phyloP scores from a whole-genome alignment of 331 rosid species.

The Quercus phellos region DNA sequence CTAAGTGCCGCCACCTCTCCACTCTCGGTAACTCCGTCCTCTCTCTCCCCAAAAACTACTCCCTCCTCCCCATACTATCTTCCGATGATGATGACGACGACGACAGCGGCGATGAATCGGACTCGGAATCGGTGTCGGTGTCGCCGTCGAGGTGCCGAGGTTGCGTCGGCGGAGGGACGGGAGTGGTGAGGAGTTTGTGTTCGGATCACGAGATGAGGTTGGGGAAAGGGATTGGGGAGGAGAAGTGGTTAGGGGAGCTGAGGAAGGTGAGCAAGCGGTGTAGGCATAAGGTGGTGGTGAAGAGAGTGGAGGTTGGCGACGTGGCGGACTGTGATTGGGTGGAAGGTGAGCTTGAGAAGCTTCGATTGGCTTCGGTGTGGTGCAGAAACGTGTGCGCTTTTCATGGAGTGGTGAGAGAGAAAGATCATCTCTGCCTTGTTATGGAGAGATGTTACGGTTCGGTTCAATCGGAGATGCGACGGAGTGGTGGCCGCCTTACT shows the following conservation, averaged over 20 bases:
- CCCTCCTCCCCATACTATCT: slow-evolving; percentile 71
- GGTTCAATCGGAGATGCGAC: slow-evolving; percentile 87
- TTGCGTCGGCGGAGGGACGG: slow-evolving; percentile 42
- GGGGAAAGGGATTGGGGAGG: slow-evolving; percentile 58
- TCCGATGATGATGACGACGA: slow-evolving; percentile 34
- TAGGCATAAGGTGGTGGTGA: slow-evolving; percentile 76
- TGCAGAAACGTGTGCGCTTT: slow-evolving; percentile 91
- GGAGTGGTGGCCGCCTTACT: slow-evolving; percentile 86
- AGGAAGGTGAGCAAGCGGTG: slow-evolving; percentile 36
- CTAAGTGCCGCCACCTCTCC: slow-evolving; percentile 84
- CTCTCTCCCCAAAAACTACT: slow-evolving; percentile 82
- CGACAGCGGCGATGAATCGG: slow-evolving; percentile 32
- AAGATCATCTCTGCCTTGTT: slow-evolving; percentile 72
- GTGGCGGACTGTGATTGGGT: slow-evolving; percentile 81
- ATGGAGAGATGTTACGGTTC: slow-evolving; percentile 86
- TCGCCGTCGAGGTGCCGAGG: slow-evolving; percentile 49
- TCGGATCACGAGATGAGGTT: slow-evolving; percentile 74
- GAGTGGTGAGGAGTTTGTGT: slow-evolving; percentile 53
- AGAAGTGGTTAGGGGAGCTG: slow-evolving; percentile 52
- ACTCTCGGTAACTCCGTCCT: slow-evolving; percentile 82
- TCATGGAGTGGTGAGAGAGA: slow-evolving; percentile 71
- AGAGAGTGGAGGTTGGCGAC: slow-evolving; percentile 54
- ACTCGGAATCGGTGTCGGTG: slow-evolving; percentile 14
- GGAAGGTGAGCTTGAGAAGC: slow-evolving; percentile 63
- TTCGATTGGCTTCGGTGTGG: slow-evolving; percentile 93